Evolutionary conservation across 1,284 basidiomycete genomes (phyloP).

Genomic region (Cutaneotrichosporon cutaneum): DNA sequence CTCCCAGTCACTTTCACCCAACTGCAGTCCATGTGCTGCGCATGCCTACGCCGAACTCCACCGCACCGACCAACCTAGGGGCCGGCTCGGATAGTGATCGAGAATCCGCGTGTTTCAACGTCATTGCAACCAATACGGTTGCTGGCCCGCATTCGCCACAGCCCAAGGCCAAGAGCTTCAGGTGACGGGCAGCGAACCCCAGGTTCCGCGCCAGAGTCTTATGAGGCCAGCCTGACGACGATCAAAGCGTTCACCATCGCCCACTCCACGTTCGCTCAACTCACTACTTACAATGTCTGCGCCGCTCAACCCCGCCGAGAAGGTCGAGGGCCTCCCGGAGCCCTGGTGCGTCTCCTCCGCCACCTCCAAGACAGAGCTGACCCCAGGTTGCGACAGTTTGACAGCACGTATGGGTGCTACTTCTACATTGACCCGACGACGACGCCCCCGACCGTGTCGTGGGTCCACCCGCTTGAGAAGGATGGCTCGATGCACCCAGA

Average conservation of each 20-base stretch:
- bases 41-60: too few relatives aligned
- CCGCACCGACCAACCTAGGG: too few relatives aligned
- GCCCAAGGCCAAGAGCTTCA: too few relatives aligned
- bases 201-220: not conserved
- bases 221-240: too few relatives aligned
- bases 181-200: not conserved
- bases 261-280: not conserved
- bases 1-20: too few relatives aligned
- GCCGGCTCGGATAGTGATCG: not conserved
- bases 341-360: not conserved
- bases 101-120: not conserved
- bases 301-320: constrained; percentile 3
- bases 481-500: constrained; percentile 35
- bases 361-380: not conserved
- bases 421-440: constrained; percentile 36
- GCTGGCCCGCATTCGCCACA: not conserved
- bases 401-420: not conserved
- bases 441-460: constrained; percentile 36
- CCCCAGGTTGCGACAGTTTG: not conserved
- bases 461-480: constrained; percentile 35
- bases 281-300: not conserved
- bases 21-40: too few relatives aligned
- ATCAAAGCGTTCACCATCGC: too few relatives aligned
- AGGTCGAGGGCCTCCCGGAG: constrained; percentile 1
- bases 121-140: not conserved